phyloP scores from a whole-genome alignment of 371 early-diverging fungal species.

The Syncephalastrum contaminatum region DNA sequence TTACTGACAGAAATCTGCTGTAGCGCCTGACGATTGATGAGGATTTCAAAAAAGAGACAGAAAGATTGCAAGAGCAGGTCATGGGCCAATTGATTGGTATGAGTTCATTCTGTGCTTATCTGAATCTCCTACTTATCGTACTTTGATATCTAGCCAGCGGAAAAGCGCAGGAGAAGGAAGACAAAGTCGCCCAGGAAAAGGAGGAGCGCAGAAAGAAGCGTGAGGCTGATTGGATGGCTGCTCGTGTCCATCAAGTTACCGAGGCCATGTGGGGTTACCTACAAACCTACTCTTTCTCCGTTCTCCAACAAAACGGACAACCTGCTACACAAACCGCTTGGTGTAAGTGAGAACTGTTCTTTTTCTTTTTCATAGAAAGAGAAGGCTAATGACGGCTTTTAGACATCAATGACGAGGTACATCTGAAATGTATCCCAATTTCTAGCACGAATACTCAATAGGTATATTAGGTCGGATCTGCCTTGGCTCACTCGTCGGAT shows the following conservation, averaged over 20 bases:
- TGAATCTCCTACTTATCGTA: background rate
- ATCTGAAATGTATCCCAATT: slow-evolving; percentile 1
- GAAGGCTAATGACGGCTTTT: background rate
- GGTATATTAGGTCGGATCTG: slow-evolving; percentile 52
- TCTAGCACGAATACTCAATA: background rate
- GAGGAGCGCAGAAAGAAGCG: slow-evolving; percentile 27
- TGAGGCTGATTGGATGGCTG: slow-evolving; percentile 23
- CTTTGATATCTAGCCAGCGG: slow-evolving; percentile 28
- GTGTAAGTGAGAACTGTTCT: slow-evolving; percentile 32
- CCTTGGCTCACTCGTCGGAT: slow-evolving; percentile 51
- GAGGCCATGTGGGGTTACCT: slow-evolving; percentile 56
- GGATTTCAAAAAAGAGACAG: slow-evolving; percentile 38
- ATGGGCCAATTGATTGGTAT: slow-evolving; percentile 37
- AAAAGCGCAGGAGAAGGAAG: slow-evolving; percentile 45
- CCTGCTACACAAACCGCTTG: slow-evolving; percentile 57
- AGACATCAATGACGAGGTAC: slow-evolving; percentile 29
- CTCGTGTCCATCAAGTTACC: slow-evolving; percentile 28
- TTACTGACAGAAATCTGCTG: background rate
- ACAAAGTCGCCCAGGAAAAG: slow-evolving; percentile 34
- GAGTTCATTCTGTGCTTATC: slow-evolving; percentile 4
- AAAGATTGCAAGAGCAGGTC: slow-evolving; percentile 43
- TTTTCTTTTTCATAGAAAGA: background rate
- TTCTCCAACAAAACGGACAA: slow-evolving; percentile 54
- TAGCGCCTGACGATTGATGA: slow-evolving; percentile 41
- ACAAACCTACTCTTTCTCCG: slow-evolving; percentile 58